Percentiles rank a stretch among this genome's conserved stretches.
These are phyloP conservation scores for Annona cherimola DNA, from an alignment of 164 flowering plant genomes.

Conservation along the genomic window DNA sequence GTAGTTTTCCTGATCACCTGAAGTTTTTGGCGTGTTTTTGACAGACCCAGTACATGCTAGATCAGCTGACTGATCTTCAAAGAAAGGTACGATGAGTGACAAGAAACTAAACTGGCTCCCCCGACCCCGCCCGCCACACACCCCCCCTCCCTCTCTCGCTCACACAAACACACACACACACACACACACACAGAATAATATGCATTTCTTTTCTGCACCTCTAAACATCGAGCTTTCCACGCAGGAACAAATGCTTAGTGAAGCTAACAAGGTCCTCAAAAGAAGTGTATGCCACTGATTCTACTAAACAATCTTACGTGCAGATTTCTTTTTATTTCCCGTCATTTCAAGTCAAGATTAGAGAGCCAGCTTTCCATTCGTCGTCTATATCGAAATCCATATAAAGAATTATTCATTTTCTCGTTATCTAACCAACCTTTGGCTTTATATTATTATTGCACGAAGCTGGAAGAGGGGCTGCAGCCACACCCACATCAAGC, in stretches of 20 bases:
- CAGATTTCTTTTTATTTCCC: background rate
- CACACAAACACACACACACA: background rate
- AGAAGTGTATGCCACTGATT: conserved; percentile 49
- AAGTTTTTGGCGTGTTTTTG: background rate
- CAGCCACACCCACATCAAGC: conserved; percentile 36
- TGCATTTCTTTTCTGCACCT: background rate
- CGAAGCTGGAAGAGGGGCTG: conserved; percentile 49
- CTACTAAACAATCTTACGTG: background rate
- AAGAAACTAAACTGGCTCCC: background rate
- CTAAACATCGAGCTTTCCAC: background rate
- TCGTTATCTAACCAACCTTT: background rate
- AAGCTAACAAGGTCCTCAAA: conserved; percentile 64
- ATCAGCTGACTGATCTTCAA: conserved; percentile 76
- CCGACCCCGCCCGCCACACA: background rate
- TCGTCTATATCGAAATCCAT: background rate
- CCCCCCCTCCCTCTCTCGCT: too few species aligned
- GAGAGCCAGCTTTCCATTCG: background rate
- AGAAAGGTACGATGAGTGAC: conserved; percentile 42
- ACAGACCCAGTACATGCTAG: conserved; percentile 87
- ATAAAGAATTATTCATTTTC: background rate
- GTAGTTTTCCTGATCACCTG: background rate
- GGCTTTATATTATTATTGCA: background rate
- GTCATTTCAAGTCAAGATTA: background rate
- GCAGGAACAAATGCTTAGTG: conserved; percentile 82
- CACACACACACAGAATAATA: background rate